These are phyloP conservation scores for Malassezia sympodialis DNA, from an alignment of 1,284 basidiomycete genomes.

Conservation along the genomic window DNA sequence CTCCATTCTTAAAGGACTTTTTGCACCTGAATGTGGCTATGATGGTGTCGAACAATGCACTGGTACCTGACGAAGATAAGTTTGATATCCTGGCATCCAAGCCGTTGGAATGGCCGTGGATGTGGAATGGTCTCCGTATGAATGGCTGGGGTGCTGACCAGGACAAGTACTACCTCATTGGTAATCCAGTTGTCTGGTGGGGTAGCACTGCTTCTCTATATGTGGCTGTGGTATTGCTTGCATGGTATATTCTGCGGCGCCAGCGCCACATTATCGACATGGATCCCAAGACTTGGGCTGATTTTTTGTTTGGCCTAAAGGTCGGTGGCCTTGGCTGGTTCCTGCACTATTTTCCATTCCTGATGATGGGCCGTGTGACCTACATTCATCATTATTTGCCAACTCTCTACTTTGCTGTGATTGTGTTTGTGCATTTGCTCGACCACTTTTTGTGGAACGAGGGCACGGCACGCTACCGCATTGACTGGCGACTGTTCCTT, in stretches of 20 bases:
- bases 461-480: slow-evolving; percentile 36
- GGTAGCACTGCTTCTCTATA: slow-evolving; percentile 61
- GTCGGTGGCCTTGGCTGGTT: slow-evolving; percentile 83
- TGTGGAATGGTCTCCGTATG: slow-evolving; percentile 76
- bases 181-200: slow-evolving; percentile 91
- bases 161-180: slow-evolving; percentile 85
- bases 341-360: slow-evolving; percentile 82
- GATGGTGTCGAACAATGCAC: slow-evolving; percentile 99
- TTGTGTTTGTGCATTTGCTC: slow-evolving; percentile 78
- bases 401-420: slow-evolving; percentile 85
- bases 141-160: slow-evolving; percentile 86
- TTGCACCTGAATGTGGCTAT: slow-evolving; percentile 98
- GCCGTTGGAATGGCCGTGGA: slow-evolving; percentile 86
- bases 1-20: slow-evolving; percentile 91
- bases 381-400: slow-evolving; percentile 54
- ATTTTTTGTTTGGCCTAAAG: slow-evolving; percentile 85
- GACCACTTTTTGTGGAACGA: slow-evolving; percentile 65
- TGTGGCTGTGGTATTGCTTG: slow-evolving; percentile 55
- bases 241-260: slow-evolving; percentile 66
- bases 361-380: slow-evolving; percentile 76
- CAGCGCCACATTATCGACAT: slow-evolving; percentile 86
- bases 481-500: slow-evolving; percentile 4
- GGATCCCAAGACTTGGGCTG: slow-evolving; percentile 77
- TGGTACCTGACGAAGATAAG: slow-evolving; percentile 93
- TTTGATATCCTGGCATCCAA: slow-evolving; percentile 88